Evolutionary conservation across 768 basidiomycete genomes (phyloP), one percentile per base, ranked within the genome.

Genomic region (Leccinum longicurvipes): DNA sequence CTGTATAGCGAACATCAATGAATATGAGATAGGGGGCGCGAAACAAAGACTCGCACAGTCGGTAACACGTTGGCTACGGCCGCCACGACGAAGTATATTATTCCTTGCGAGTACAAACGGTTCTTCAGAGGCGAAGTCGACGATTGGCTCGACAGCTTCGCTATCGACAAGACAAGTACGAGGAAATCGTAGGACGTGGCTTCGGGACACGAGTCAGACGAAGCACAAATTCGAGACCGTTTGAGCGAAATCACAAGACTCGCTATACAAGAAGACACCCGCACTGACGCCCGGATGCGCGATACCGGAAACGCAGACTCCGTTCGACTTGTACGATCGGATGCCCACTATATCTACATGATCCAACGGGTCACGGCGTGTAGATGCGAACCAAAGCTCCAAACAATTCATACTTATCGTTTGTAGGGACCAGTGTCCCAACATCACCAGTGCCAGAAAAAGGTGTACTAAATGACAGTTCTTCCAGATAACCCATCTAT

Each of bases 401-500:
- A 41, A 11, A 25, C 6, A 14, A 10, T 28, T 2, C 57, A 1
- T 53, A 64, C 68, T 56, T 0, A 66, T 39, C 1, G 51, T 57
- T 0, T 72, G 50, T 3, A 62, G 36, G 12, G 49, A 41, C 70
- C 68, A 72, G 11, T 70, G 70, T 7, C 59, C 68, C 12, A 60
- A 4, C 6, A 57, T 25, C 15, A 60, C 7, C 1, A 57, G 1
- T 27, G 55, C 5, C 1, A 72, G 39, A 17, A 70, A 12, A 8
- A 28, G 1, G 27, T 65, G 58, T 17, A 70, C 60, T 6, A 45
- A 29, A 29, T 29, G 53, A 6, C 60, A 57, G 6, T 48, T 51
- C 44, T 50, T 70, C 68, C 70, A 69, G 31, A 69, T 60, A 27
- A 65, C 48, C 68, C 70, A 70, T 54, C 70, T 72, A 42, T 12